Percentiles rank a stretch among this genome's conserved stretches.
Conservation (phyloP, 495 filamentous ascomycete genomes). For the Endocarpon pusillum region DNA sequence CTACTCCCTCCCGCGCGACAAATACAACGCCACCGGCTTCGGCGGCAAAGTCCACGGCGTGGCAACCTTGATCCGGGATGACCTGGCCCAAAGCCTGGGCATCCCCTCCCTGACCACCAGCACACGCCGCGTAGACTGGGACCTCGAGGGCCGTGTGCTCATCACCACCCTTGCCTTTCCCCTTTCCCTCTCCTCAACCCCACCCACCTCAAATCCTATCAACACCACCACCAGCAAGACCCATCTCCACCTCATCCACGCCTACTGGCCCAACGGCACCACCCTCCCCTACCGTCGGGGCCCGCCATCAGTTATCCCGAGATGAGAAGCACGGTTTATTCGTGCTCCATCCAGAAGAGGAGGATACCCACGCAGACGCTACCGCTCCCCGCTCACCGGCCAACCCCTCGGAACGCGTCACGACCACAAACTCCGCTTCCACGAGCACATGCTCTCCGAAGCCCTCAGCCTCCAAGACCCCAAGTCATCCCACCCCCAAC, state of each 20-base stretch:
- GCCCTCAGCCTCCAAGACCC: conserved; percentile 22
- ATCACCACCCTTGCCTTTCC: conserved; percentile 23
- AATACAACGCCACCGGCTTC: conserved; percentile 29
- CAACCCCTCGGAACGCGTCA: conserved; percentile 27
- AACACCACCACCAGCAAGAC: no score
- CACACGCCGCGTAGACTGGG: conserved; percentile 30
- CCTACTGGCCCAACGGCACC: conserved; percentile 38
- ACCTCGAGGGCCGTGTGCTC: conserved; percentile 32
- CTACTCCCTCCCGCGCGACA: conserved; percentile 28
- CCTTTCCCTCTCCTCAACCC: background rate
- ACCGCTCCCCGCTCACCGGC: no score
- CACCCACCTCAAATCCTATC: background rate
- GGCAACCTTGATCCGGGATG: conserved; percentile 25
- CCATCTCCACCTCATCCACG: conserved; percentile 25
- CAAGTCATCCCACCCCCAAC: no score
- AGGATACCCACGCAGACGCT: no score
- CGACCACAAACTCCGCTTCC: conserved; percentile 30
- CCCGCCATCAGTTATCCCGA: no score
- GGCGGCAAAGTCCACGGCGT: conserved; percentile 34
- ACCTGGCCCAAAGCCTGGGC: no score
- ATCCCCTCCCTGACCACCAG: conserved; percentile 9
- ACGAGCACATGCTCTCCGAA: conserved; percentile 20
- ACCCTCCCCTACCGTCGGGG: no score
- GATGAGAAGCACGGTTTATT: no score
- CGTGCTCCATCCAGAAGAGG: no score